phyloP scores from a whole-genome alignment of 1,284 basidiomycete genomes.

The Apiotrichum porosum region DNA sequence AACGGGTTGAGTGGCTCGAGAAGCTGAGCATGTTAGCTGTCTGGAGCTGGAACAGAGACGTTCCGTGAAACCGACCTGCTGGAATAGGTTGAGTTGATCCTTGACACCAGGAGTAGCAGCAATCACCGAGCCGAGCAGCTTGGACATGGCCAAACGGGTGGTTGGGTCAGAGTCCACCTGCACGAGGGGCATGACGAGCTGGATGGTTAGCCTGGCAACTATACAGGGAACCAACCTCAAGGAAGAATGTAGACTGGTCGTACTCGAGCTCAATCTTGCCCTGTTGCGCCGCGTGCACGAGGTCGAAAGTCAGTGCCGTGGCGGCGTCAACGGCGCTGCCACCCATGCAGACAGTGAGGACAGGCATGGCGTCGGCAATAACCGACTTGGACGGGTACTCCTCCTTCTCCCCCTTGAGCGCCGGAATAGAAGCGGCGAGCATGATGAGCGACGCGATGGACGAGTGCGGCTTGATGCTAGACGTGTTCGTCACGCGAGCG shows the following conservation, averaged over 20 bases:
- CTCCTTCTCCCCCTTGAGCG: background rate
- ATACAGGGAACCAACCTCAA: slow-evolving; percentile 26
- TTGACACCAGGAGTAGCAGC: slow-evolving; percentile 4
- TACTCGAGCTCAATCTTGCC: slow-evolving; percentile 12
- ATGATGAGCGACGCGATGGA: slow-evolving; percentile 29
- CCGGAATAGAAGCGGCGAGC: slow-evolving; percentile 18
- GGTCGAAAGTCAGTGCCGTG: slow-evolving; percentile 16
- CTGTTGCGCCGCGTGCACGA: slow-evolving; percentile 10
- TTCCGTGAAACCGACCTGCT: too few species aligned
- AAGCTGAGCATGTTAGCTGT: slow-evolving; percentile 15
- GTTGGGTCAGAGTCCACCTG: slow-evolving; percentile 23
- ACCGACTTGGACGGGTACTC: slow-evolving; percentile 1
- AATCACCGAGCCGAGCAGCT: slow-evolving; percentile 31
- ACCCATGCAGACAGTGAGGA: slow-evolving; percentile 16
- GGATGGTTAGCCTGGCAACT: background rate
- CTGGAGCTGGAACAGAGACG: background rate
- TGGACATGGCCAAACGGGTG: slow-evolving; percentile 29
- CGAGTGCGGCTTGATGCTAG: slow-evolving; percentile 19
- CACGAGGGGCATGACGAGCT: slow-evolving; percentile 33
- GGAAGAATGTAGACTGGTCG: slow-evolving; percentile 28
- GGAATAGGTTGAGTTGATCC: slow-evolving; percentile 26
- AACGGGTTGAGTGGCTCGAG: slow-evolving; percentile 41
- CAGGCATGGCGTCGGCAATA: slow-evolving; percentile 29
- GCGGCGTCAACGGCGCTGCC: slow-evolving; percentile 28
- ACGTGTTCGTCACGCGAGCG: slow-evolving; percentile 17